Conservation (phyloP, 2,329 filamentous ascomycete genomes). For the Drechslera avenae region DNA sequence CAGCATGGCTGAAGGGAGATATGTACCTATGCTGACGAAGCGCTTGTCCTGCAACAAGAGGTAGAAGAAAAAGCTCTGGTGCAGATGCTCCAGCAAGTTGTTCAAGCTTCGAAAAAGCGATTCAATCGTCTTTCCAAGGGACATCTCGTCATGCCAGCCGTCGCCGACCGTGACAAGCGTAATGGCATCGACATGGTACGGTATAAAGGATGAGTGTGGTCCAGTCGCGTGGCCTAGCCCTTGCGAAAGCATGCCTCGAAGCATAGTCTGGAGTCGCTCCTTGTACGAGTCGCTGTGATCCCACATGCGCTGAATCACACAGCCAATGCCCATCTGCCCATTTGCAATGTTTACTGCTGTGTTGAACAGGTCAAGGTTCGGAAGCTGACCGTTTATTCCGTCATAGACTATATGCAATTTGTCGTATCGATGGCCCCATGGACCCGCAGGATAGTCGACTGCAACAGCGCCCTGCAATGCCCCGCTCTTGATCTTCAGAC, state of each 20-base stretch:
- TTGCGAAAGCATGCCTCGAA: conserved; percentile 91
- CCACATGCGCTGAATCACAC: conserved; percentile 85
- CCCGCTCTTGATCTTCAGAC: conserved; percentile 87
- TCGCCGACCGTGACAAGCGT: conserved; percentile 88
- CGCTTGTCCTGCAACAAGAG: conserved; percentile 87
- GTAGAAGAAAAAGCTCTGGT: conserved; percentile 99
- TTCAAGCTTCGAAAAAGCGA: conserved; percentile 92
- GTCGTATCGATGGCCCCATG: conserved; percentile 79
- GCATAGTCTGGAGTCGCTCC: conserved; percentile 83
- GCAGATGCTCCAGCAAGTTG: conserved; percentile 93
- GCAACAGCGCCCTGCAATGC: conserved; percentile 90
- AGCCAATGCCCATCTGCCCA: conserved; percentile 88
- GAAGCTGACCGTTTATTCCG: conserved; percentile 91
- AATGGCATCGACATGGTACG: conserved; percentile 95
- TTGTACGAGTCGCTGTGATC: conserved; percentile 75
- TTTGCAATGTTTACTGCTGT: conserved; percentile 85
- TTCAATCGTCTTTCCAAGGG: conserved; percentile 85
- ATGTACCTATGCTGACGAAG: conserved; percentile 98
- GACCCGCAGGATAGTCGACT: conserved; percentile 78
- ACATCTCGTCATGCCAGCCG: conserved; percentile 98
- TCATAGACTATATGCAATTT: conserved; percentile 92
- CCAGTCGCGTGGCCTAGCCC: conserved; percentile 87
- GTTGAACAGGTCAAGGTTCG: conserved; percentile 95
- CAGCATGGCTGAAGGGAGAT: conserved; percentile 96
- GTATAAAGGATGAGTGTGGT: conserved; percentile 93